These are phyloP conservation scores for Sextonia rubra DNA, from an alignment of 164 flowering plant genomes.

Conservation along the genomic window DNA sequence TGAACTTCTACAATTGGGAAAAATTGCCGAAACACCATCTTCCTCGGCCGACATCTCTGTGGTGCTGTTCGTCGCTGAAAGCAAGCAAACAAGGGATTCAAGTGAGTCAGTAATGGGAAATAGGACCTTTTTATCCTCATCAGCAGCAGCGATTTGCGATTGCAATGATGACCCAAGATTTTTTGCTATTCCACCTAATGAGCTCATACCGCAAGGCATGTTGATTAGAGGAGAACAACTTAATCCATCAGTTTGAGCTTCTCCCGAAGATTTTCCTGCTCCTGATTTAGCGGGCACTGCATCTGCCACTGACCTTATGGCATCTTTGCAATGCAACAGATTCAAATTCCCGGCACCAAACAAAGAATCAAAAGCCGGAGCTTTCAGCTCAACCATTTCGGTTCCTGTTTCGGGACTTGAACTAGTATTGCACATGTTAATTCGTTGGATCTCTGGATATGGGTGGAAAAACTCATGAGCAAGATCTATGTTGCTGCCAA, in stretches of 20 bases:
- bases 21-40: constrained; percentile 56
- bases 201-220: constrained; percentile 9
- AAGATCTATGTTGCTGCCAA: constrained; percentile 8
- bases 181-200: constrained; percentile 9
- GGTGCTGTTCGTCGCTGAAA: constrained; percentile 53
- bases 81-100: constrained; percentile 59
- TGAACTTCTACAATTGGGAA: constrained; percentile 41
- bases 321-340: not conserved
- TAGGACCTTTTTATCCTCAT: constrained; percentile 9
- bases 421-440: not conserved
- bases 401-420: constrained; percentile 13
- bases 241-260: constrained; percentile 9
- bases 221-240: constrained; percentile 17
- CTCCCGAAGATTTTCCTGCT: constrained; percentile 10
- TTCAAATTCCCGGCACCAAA: not conserved
- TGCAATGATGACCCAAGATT: constrained; percentile 13
- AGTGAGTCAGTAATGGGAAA: constrained; percentile 30
- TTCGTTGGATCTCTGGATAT: not conserved
- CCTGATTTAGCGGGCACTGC: constrained; percentile 15
- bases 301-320: constrained; percentile 15
- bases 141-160: constrained; percentile 9
- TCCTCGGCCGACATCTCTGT: constrained; percentile 51
- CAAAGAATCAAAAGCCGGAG: constrained; percentile 9
- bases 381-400: constrained; percentile 13
- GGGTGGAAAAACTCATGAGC: constrained; percentile 9